Percentiles rank a stretch among this genome's conserved stretches.
phyloP scores from a whole-genome alignment of 176 grass and related monocot genomes.

The Pontederia paniculata region DNA sequence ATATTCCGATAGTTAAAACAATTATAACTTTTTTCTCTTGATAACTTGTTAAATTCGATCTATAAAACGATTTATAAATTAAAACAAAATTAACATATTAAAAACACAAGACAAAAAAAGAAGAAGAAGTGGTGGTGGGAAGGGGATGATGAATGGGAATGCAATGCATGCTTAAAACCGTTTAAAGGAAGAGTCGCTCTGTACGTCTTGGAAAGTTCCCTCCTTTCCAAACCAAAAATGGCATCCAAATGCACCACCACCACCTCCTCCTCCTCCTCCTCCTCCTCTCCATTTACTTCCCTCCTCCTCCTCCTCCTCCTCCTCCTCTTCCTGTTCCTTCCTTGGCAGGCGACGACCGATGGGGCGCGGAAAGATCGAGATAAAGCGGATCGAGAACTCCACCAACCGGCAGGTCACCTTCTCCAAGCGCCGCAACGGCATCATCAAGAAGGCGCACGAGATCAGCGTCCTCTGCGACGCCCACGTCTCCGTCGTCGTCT shows the following conservation, averaged over 20 bases:
- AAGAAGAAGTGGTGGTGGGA: no score
- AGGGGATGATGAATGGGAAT: no score
- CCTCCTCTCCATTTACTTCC: background rate
- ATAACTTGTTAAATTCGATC: no score
- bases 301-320: background rate
- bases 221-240: constrained; percentile 1
- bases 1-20: no score
- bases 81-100: no score
- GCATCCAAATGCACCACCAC: background rate
- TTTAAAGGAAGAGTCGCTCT: no score
- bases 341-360: background rate
- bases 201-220: constrained; percentile 4
- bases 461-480: constrained; percentile 13
- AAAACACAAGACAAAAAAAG: no score
- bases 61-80: no score
- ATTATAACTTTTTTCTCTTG: no score
- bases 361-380: constrained; percentile 17
- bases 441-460: constrained; percentile 10
- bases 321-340: background rate
- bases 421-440: constrained; percentile 19
- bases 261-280: background rate
- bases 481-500: constrained; percentile 15
- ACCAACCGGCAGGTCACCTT: constrained; percentile 14
- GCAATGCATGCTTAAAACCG: no score
- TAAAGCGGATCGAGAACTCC: constrained; percentile 16